Evolutionary conservation across 2,329 filamentous ascomycete species (phyloP).

Genomic region (Cercospora sp.): DNA sequence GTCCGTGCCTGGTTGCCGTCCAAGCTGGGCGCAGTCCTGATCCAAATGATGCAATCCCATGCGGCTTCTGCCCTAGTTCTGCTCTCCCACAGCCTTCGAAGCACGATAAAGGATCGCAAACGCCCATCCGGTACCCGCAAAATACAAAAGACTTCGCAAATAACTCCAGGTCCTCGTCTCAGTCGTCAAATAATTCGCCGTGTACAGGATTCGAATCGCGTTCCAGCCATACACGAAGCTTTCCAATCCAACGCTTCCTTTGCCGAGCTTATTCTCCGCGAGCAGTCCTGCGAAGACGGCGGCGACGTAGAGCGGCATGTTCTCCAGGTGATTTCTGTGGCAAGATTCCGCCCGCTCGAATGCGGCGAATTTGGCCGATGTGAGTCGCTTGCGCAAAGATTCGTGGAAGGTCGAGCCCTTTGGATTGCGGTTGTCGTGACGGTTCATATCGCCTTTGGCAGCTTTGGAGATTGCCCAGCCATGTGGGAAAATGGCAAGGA

Average conservation of each 20-base stretch:
- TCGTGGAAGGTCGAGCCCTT: conserved; percentile 40
- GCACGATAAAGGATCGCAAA: conserved; percentile 37
- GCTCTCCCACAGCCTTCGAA: conserved; percentile 32
- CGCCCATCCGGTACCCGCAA: conserved; percentile 34
- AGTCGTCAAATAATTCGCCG: conserved; percentile 39
- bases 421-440: conserved; percentile 48
- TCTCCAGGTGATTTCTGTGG: conserved; percentile 51
- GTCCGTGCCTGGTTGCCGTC: not conserved
- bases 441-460: conserved; percentile 38
- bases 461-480: conserved; percentile 41
- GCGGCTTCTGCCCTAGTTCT: not conserved
- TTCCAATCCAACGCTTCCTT: conserved; percentile 35
- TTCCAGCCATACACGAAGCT: conserved; percentile 42
- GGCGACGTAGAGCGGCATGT: conserved; percentile 48
- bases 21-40: not conserved
- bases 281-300: conserved; percentile 48
- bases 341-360: conserved; percentile 50
- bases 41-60: not conserved
- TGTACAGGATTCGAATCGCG: conserved; percentile 41
- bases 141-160: conserved; percentile 37
- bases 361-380: conserved; percentile 41
- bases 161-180: conserved; percentile 31
- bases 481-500: conserved; percentile 46
- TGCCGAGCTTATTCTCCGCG: conserved; percentile 37
- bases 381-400: conserved; percentile 41